Percentiles rank a stretch among this genome's conserved stretches.
Evolutionary conservation across 371 early-diverging fungal genomes (phyloP).

Genomic region (Rhizopus sp.): DNA sequence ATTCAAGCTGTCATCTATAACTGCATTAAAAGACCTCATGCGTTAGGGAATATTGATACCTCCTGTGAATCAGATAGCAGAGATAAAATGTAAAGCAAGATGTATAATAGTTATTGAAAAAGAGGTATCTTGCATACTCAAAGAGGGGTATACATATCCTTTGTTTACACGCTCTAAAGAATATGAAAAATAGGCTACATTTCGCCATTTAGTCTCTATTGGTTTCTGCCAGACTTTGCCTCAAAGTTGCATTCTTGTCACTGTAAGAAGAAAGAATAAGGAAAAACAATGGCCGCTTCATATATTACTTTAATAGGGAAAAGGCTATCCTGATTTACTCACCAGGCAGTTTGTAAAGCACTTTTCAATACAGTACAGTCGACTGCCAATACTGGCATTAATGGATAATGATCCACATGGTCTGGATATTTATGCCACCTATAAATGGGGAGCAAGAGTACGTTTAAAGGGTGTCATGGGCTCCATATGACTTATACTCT

Average conservation of each 20-base stretch:
- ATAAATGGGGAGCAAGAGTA: slow-evolving; percentile 52
- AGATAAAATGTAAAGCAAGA: slow-evolving; percentile 36
- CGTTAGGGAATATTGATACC: slow-evolving; percentile 42
- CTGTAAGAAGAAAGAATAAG: slow-evolving; percentile 23
- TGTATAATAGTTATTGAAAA: slow-evolving; percentile 49
- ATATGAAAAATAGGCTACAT: slow-evolving; percentile 36
- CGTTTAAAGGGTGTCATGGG: background rate
- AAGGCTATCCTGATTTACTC: slow-evolving; percentile 49
- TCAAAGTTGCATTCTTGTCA: slow-evolving; percentile 36
- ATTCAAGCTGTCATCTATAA: background rate
- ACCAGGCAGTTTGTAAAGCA: slow-evolving; percentile 45
- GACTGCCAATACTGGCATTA: slow-evolving; percentile 34
- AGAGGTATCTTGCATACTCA: slow-evolving; percentile 24
- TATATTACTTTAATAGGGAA: slow-evolving; percentile 25
- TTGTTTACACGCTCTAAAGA: background rate
- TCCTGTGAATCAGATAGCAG: slow-evolving; percentile 29
- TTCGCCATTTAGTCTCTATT: slow-evolving; percentile 41
- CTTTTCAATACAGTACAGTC: slow-evolving; percentile 21
- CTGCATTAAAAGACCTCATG: background rate
- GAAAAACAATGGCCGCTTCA: background rate
- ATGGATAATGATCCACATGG: slow-evolving; percentile 54
- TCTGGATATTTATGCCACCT: slow-evolving; percentile 48
- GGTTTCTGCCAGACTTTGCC: slow-evolving; percentile 29
- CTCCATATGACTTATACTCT: slow-evolving; percentile 1
- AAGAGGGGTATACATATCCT: background rate